phyloP scores from a whole-genome alignment of 768 basidiomycete species.

The Lactifluus hygrophoroides region DNA sequence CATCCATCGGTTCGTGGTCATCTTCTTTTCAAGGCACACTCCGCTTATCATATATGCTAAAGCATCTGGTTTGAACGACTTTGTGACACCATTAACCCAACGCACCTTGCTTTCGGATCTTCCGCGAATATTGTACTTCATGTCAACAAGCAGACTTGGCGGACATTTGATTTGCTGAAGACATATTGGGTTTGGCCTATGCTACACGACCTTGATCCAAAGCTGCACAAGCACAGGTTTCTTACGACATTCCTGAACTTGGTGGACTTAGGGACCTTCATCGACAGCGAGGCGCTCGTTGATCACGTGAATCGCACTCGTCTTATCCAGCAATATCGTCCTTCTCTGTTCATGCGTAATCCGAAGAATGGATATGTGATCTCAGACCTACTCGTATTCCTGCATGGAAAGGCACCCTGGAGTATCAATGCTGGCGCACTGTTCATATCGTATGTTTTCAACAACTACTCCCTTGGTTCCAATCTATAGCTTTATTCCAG shows the following conservation, averaged over 20 bases:
- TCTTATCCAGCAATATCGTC: background rate
- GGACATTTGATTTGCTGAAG: slow-evolving; percentile 1
- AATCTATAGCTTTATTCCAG: background rate
- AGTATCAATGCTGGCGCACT: slow-evolving; percentile 1
- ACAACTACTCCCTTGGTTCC: background rate
- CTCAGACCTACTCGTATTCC: background rate
- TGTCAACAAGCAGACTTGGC: background rate
- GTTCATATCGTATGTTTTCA: slow-evolving; percentile 3
- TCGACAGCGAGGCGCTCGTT: slow-evolving; percentile 8
- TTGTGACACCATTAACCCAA: slow-evolving; percentile 13
- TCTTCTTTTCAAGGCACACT: background rate
- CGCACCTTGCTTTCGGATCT: slow-evolving; percentile 8
- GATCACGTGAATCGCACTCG: slow-evolving; percentile 4
- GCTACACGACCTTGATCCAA: background rate
- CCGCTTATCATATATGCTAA: background rate
- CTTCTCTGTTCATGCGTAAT: background rate
- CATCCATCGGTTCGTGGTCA: background rate
- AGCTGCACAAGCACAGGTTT: background rate
- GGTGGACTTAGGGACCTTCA: slow-evolving; percentile 14
- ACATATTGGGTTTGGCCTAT: slow-evolving; percentile 12
- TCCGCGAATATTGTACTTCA: background rate
- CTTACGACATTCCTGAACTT: slow-evolving; percentile 8
- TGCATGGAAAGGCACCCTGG: background rate
- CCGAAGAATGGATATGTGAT: background rate
- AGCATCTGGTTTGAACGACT: slow-evolving; percentile 17